Evolutionary conservation across 1,284 basidiomycete species (phyloP).

Genomic region (Pseudozyma flocculosa): DNA sequence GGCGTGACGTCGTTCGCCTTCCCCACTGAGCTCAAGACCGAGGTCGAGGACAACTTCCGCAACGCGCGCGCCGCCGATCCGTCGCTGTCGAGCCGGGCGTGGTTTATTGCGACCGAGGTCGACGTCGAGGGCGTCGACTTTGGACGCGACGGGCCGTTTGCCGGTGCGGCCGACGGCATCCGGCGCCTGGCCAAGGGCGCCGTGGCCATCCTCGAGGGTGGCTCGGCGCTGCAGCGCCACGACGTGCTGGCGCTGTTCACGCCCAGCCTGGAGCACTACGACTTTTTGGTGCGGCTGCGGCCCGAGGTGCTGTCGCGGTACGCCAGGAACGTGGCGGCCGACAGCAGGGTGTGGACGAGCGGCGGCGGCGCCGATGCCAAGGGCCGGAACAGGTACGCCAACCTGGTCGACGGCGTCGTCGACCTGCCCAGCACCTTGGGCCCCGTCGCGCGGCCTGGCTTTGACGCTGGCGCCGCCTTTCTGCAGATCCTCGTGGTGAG

Average conservation of each 20-base stretch:
- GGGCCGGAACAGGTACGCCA: constrained; percentile 64
- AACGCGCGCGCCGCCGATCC: constrained; percentile 56
- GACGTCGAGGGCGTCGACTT: constrained; percentile 76
- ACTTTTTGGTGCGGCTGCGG: constrained; percentile 78
- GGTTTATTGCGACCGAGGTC: constrained; percentile 78
- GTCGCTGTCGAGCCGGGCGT: constrained; percentile 64
- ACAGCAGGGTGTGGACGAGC: constrained; percentile 25
- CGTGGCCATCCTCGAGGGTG: constrained; percentile 24
- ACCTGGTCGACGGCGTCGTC: constrained; percentile 51
- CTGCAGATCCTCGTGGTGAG: constrained; percentile 61
- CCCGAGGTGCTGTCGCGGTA: constrained; percentile 71
- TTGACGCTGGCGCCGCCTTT: constrained; percentile 75
- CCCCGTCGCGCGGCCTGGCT: constrained; percentile 56
- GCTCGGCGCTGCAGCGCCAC: constrained; percentile 25
- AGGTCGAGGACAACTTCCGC: constrained; percentile 64
- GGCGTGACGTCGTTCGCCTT: constrained; percentile 51
- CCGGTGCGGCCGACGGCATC: constrained; percentile 44
- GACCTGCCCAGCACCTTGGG: constrained; percentile 52
- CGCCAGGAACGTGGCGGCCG: constrained; percentile 59
- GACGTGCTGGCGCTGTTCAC: constrained; percentile 71
- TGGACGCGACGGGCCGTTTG: constrained; percentile 60
- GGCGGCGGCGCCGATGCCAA: constrained; percentile 11
- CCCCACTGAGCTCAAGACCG: constrained; percentile 63
- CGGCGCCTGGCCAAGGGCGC: constrained; percentile 41
- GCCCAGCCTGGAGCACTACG: constrained; percentile 76